A percentile compares a stretch with the other conserved stretches of the same genome.
Conservation (phyloP, 2,329 filamentous ascomycete genomes). For the Harringtonia lauricola region DNA sequence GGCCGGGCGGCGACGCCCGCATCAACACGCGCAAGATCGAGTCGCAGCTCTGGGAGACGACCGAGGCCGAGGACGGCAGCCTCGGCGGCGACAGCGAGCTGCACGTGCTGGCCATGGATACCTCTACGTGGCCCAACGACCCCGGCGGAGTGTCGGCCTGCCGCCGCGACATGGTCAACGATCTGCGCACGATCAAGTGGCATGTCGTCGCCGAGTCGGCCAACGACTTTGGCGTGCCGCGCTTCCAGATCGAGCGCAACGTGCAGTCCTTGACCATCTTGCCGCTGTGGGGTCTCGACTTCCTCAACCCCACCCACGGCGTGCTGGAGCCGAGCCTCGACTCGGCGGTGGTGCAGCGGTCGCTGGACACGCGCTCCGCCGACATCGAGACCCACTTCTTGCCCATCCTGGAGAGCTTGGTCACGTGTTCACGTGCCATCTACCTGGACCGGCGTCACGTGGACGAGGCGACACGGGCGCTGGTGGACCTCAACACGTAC, state of each 20-base stretch:
- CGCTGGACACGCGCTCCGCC: constrained; percentile 20
- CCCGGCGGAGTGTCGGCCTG: constrained; percentile 45
- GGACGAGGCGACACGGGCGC: constrained; percentile 29
- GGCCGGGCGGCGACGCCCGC: constrained; percentile 23
- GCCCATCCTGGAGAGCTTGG: constrained; percentile 30
- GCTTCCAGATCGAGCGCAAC: constrained; percentile 43
- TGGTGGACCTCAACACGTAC: constrained; percentile 35
- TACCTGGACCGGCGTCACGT: constrained; percentile 28
- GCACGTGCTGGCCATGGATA: constrained; percentile 34
- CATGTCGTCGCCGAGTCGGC: constrained; percentile 43
- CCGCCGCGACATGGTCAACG: constrained; percentile 42
- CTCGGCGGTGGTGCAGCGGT: constrained; percentile 31
- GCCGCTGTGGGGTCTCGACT: constrained; percentile 43
- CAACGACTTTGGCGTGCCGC: constrained; percentile 42
- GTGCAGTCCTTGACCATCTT: constrained; percentile 42
- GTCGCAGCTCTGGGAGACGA: constrained; percentile 24
- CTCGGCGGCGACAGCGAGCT: constrained; percentile 30
- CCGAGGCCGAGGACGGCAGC: too few species aligned
- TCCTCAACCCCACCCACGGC: constrained; percentile 39
- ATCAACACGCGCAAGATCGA: constrained; percentile 20
- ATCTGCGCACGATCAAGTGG: constrained; percentile 39
- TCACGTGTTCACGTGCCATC: constrained; percentile 32
- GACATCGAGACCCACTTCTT: constrained; percentile 34
- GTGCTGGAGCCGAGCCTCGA: constrained; percentile 42
- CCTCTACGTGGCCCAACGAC: constrained; percentile 37